Evolutionary conservation across 371 early-diverging fungal genomes (phyloP).

Genomic region (Haplosporangium sp.): DNA sequence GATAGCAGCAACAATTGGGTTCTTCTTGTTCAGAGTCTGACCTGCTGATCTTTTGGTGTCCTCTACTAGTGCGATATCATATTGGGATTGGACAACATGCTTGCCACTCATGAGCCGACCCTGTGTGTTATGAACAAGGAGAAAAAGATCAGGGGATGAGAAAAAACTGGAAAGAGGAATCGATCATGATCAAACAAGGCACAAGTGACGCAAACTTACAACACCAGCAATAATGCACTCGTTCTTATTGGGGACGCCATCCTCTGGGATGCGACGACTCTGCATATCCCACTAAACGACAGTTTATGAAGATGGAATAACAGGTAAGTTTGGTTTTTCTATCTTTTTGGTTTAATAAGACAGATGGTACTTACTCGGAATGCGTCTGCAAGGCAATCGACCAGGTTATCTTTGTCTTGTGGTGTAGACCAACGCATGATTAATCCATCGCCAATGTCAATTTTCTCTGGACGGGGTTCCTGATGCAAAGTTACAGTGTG

Average conservation of each 20-base stretch:
- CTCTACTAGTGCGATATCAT: slow-evolving; percentile 40
- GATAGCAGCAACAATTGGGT: slow-evolving; percentile 23
- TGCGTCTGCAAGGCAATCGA: not conserved
- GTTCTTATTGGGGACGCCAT: not conserved
- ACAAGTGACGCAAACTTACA: not conserved
- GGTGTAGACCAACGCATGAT: slow-evolving; percentile 39
- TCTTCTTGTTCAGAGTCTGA: slow-evolving; percentile 9
- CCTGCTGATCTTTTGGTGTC: slow-evolving; percentile 2
- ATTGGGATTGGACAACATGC: slow-evolving; percentile 17
- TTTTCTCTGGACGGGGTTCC: slow-evolving; percentile 8
- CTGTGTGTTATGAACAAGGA: not conserved
- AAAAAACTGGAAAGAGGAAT: not conserved
- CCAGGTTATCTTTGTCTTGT: slow-evolving; percentile 11
- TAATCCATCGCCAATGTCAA: slow-evolving; percentile 30
- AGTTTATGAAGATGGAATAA: too few relatives aligned
- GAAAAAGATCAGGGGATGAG: not conserved
- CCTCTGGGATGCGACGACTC: not conserved
- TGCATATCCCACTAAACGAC: not conserved
- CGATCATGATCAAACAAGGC: not conserved
- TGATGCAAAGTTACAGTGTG: not conserved
- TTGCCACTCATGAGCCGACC: slow-evolving; percentile 23
- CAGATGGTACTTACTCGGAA: not conserved
- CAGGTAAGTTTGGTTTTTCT: too few relatives aligned
- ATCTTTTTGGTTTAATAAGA: too few relatives aligned
- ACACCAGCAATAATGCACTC: not conserved